Base-by-base conservation (phyloP, 805 yeast genomes). In the Yarrowia sp. region DNA sequence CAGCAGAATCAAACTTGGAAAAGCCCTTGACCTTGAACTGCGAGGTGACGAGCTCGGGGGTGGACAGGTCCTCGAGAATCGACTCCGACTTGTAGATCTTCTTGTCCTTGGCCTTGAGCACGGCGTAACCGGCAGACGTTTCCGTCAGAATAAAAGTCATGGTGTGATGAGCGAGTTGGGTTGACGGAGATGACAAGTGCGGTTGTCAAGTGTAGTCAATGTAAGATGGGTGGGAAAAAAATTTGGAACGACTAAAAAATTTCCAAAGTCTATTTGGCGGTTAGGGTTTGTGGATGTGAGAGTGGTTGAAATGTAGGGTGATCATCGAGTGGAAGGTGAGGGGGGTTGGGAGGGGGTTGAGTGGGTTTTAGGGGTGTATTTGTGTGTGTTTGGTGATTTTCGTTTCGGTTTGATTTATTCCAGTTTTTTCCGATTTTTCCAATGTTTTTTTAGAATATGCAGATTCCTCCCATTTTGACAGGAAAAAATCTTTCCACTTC, bases 71-170 rank as follows among this genome's bases (percentile, higher is more conserved):
- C 68, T 87, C 83, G 70, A 89, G 78, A 71, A 92, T 80, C 66
- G 85, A 76, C 64, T 88, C 77, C 26, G 95, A 86, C 81, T 92
- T 93, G 84, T 93, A 88, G 73, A 95, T 88, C 83, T 93, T 93
- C 83, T 95, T 95, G 83, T 95, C 98, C 69, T 97, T 88, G 66
- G 98, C 97, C 82, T 95, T 95, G 76, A 95, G 85, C 75, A 95
- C 84, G 75, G 99, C 99, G 78, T 95, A 95, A 75, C 99, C 99
- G 62, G 99, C 99, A 69, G 99, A 90, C 70, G 99, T 95, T 82
- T 95, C 99, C 67, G 98, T 89, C 77, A 93, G 85, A 75, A 93
- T 73, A 66, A 76, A 75, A 36, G 79, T 72, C 79, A 76, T 76
- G 17, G 24, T 35, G 24, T n/a, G 11, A 41, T 8, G 58, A 0